Evolutionary conservation across 2,329 filamentous ascomycete genomes (phyloP), one percentile per base, ranked within the genome.

Genomic region (Sphaceloma murrayae): DNA sequence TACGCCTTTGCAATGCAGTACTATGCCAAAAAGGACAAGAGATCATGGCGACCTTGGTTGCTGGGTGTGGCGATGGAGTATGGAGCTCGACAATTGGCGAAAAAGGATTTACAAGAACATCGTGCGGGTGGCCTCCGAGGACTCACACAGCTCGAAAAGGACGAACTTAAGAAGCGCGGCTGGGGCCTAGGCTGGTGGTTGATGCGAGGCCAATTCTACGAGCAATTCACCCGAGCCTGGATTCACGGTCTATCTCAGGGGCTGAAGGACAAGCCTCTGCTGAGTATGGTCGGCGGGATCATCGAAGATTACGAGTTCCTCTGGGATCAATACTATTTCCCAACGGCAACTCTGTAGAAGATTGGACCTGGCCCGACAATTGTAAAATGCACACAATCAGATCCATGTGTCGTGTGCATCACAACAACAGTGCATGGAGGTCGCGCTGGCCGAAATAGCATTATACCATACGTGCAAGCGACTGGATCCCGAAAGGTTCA

Each of bases 311-410:
- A 98, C 60, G 85, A 94, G 63, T 96, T 93, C 61, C 70, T 98
- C 22, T 98, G 91, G 91, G 87, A 95, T 65, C 88, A 93, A 56
- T 96, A 95, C 63, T 93, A 96, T 65, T 98, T 96, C 63, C 72
- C 77, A 13, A 81, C 77, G 1, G 72, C 75, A 18, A 80, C 75
- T 4, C 53, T 74, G 49, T 75, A 47, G 19, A n/a, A n/a, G n/a
- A n/a, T n/a, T n/a, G n/a, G n/a, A n/a, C n/a, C n/a, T n/a, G n/a
- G n/a, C n/a, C n/a, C n/a, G n/a, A n/a, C n/a, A n/a, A n/a, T n/a
- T n/a, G n/a, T n/a, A n/a, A 27, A 11, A 11, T 27, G 24, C 11
- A 27, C 24, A 27, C 24, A 27, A 6, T 11, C 24, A 27, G 24
- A 27, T 11, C 24, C 24, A 27, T 6, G 24, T n/a, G n/a, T n/a